Base-by-base conservation (phyloP, 2,329 filamentous ascomycete genomes). In the Trichoderma atrobrunneum region DNA sequence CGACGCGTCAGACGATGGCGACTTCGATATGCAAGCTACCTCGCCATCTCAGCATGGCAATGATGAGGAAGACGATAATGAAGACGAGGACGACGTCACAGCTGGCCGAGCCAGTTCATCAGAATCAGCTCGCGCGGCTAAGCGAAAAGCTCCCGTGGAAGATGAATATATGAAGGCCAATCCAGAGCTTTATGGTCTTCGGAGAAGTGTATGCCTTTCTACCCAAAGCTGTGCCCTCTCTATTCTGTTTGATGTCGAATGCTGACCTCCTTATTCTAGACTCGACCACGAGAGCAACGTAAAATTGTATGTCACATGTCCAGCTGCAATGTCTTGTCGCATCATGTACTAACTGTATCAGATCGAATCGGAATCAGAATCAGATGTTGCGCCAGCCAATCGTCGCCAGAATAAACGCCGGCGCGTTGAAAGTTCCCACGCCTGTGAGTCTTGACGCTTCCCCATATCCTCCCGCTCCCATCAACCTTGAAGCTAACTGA, bases 151-250 rank as follows among this genome's bases (percentile, higher is more conserved):
- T 75, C 81, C 86, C 79, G 80, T 88, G 48, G 90, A 91, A 66
- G 92, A 96, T 72, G 91, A 94, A 61, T 95, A 91, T 79, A 97
- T 98, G 77, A 88, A 91, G 78, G 92, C 93, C 79, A 97, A 99
- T 78, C 96, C 96, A 59, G 94, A 97, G 83, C 86, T 99, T 10
- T 99, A 98, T 84, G 96, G 96, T 62, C 87, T 99, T 76, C 90
- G 96, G 77, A 90, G 96, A 84, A 99, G 96, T 85, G 95, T 96
- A 91, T 74, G 92, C 24, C 63, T 59, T 34, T 54, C 12, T 34
- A 26, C 24, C n/a, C 26, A 8, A 43, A 34, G 28, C 64, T 43
- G 7, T 59, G 18, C 8, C 26, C 54, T 34, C 30, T 59, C 54
- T 16, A 21, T 30, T n/a, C 34, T 18, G 1, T 28, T 43, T 43